Base-by-base conservation (phyloP, 2,329 filamentous ascomycete genomes). In the Emergomyces orientalis region DNA sequence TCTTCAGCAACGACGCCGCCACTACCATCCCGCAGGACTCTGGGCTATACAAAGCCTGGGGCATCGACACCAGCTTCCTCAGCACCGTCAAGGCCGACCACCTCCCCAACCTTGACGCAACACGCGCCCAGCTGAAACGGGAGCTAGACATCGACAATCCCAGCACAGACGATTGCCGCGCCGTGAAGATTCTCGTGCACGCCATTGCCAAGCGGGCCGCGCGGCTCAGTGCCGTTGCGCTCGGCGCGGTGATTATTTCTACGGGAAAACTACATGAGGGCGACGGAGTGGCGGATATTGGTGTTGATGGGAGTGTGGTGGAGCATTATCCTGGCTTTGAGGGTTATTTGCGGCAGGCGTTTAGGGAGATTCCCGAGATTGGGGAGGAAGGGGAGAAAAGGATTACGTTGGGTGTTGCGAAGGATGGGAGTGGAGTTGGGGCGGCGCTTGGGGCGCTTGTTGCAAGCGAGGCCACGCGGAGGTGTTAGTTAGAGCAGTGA, bases 261-360 rank as follows among this genome's bases (percentile, higher is more conserved):
- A 91, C 90, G 3, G 89, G 88, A 65, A 87, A 87, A 72, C 81
- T 97, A 51, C 81, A 85, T 14, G 81, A 84, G 11, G 87, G 90
- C 55, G 81, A 84, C 9, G 87, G 90, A 58, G 84, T 92, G 60
- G 83, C 94, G 62, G 94, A 99, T 72, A 86, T 99, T 69, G 94
- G 94, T 70, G 93, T 97, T 1, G 94, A 99, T 73, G 94, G 94
- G 67, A 92, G 88, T 72, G 80, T 99, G 61, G 91, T 97, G 2
- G 94, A 97, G 76, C 94, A 96, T 78, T 97, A 97, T 76, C 94
- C 94, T 9, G 87, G 87, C 71, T 99, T 97, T 78, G 87, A 94
- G 67, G 87, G 89, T 63, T 89, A 94, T 80, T 88, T 97, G 66
- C 85, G 92, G 65, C 89, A 96, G 72, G 90, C 90, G 7, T 81